Evolutionary conservation across 352 stramenopile species (phyloP).

Genomic region (Pythium aquatile): DNA sequence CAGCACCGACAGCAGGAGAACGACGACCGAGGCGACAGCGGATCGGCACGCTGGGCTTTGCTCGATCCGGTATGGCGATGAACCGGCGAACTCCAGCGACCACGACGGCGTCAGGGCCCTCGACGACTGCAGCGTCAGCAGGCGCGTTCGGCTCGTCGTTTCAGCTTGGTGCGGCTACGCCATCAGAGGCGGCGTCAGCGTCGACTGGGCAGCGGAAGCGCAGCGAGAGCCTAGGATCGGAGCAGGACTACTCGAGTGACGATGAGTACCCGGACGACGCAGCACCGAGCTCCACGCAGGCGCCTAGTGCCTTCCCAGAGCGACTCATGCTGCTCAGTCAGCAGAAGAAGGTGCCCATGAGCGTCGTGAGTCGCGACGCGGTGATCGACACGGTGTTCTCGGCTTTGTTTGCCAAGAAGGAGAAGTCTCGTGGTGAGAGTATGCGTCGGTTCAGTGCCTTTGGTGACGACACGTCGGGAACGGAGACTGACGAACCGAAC

Average conservation of each 20-base stretch:
- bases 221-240: constrained; percentile 42
- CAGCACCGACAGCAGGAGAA: constrained; percentile 12
- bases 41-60: constrained; percentile 49
- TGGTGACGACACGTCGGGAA: constrained; percentile 64
- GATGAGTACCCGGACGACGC: constrained; percentile 68
- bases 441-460: constrained; percentile 52
- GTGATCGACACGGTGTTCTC: constrained; percentile 84
- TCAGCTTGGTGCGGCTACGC: not conserved
- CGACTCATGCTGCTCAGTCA: constrained; percentile 74
- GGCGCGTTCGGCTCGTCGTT: constrained; percentile 13
- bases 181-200: not conserved
- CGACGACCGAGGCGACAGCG: constrained; percentile 48
- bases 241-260: constrained; percentile 47
- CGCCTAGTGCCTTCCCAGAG: constrained; percentile 62
- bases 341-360: constrained; percentile 76
- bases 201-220: constrained; percentile 28
- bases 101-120: not conserved
- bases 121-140: not conserved
- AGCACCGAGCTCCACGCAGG: constrained; percentile 6
- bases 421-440: constrained; percentile 19
- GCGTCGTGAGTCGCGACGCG: constrained; percentile 68
- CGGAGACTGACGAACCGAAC: constrained; percentile 79
- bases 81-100: constrained; percentile 13
- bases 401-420: constrained; percentile 58
- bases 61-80: constrained; percentile 20